These are phyloP conservation scores for Eutypella sp. DNA, from an alignment of 2,329 filamentous ascomycete species.

Conservation along the genomic window DNA sequence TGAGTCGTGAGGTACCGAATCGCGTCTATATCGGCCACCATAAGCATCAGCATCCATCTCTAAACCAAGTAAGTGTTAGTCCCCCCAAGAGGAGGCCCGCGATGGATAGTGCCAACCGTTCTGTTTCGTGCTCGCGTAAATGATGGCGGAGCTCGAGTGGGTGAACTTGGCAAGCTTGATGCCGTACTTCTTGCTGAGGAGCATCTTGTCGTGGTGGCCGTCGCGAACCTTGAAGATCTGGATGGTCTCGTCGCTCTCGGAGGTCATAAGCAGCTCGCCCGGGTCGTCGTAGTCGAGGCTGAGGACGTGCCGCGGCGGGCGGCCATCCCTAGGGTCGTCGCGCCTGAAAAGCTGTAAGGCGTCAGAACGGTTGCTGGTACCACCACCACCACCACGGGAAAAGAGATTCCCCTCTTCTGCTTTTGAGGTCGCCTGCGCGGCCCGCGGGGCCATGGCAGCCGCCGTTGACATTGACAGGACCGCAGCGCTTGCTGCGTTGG, in stretches of 20 bases:
- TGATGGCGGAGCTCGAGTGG: slow-evolving; percentile 82
- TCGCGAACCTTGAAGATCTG: slow-evolving; percentile 94
- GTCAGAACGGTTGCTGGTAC: slow-evolving; percentile 5
- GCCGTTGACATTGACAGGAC: background rate
- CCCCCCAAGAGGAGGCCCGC: background rate
- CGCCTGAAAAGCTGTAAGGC: slow-evolving; percentile 53
- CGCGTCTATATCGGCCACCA: slow-evolving; percentile 53
- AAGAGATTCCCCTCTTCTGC: background rate
- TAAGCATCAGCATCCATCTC: slow-evolving; percentile 1
- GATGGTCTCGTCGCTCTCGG: slow-evolving; percentile 89
- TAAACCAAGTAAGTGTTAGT: background rate
- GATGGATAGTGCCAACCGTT: slow-evolving; percentile 54
- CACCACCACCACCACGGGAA: background rate
- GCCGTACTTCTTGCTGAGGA: slow-evolving; percentile 95
- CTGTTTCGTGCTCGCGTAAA: slow-evolving; percentile 93
- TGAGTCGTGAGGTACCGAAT: slow-evolving; percentile 86
- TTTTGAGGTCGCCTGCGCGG: background rate
- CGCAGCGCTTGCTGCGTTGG: background rate
- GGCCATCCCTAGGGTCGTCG: slow-evolving; percentile 48
- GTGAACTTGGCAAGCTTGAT: slow-evolving; percentile 92
- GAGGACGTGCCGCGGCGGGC: slow-evolving; percentile 61
- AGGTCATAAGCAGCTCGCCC: slow-evolving; percentile 85
- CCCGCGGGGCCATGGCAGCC: background rate
- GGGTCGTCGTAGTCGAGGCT: slow-evolving; percentile 96
- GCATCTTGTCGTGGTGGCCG: slow-evolving; percentile 80